Conservation (phyloP, 805 yeast genomes). For the Nakazawaea molendinolei region DNA sequence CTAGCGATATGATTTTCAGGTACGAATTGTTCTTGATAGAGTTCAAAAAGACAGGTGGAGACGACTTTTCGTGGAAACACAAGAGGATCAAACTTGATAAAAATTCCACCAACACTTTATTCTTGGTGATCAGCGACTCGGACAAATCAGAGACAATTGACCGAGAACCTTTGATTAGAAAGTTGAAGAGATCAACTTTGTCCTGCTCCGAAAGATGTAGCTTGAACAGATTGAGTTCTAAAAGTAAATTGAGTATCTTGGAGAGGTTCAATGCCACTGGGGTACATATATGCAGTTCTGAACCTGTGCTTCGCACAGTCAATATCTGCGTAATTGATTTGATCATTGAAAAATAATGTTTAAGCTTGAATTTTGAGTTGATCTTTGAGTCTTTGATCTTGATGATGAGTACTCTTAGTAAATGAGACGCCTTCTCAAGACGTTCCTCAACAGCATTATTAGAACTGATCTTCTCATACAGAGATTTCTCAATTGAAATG, state of each 20-base stretch:
- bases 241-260: slow-evolving; percentile 21
- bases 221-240: slow-evolving; percentile 19
- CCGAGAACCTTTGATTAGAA: slow-evolving; percentile 14
- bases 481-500: slow-evolving; percentile 30
- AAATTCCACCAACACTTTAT: slow-evolving; percentile 17
- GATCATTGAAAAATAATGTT: slow-evolving; percentile 21
- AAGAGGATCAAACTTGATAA: slow-evolving; percentile 15
- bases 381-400: slow-evolving; percentile 14
- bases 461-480: slow-evolving; percentile 19
- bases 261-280: slow-evolving; percentile 26
- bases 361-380: slow-evolving; percentile 18
- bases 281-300: too few relatives aligned
- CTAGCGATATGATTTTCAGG: not conserved
- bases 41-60: not conserved
- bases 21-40: not conserved
- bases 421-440: slow-evolving; percentile 26
- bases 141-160: too few relatives aligned
- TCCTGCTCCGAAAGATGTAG: slow-evolving; percentile 19
- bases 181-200: slow-evolving; percentile 14
- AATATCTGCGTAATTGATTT: slow-evolving; percentile 15
- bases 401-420: slow-evolving; percentile 23
- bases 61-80: slow-evolving; percentile 17
- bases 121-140: slow-evolving; percentile 15
- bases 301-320: too few relatives aligned
- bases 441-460: slow-evolving; percentile 22